Base-by-base conservation (phyloP, 495 filamentous ascomycete species). In the Penicillium taxi region DNA sequence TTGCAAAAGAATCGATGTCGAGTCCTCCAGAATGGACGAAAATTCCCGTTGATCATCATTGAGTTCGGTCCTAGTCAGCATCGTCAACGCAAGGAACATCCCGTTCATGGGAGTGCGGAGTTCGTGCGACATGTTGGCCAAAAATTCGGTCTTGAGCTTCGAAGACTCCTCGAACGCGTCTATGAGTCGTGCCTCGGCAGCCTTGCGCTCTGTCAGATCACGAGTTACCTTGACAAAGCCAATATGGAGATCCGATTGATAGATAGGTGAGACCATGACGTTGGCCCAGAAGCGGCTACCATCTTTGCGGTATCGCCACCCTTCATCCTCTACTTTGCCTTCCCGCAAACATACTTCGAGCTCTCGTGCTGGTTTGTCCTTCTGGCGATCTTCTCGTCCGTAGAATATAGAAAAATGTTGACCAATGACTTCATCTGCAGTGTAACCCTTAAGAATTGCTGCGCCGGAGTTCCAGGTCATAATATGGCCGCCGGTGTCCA, bases 101-200 rank as follows among this genome's bases (percentile, higher is more conserved):
- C 83, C 82, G 3, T 77, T 75, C 53, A 84, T 82, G 5, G 80
- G 80, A 4, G 87, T 94, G 26, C 88, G 73, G 37, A 95, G 86
- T 58, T 94, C 88, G 58, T 94, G 87, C 15, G 78, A 84, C 85
- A 94, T 94, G 60, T 84, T 85, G 20, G 80, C 81, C 13, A 85
- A 54, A 38, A 84, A 85, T 18, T 79, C 76, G 14, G 69, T 76
- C 47, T 82, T 82, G 26, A 81, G 47, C 48, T 75, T 75, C 24
- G 74, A 67, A 12, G 77, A 70, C 50, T 82, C 78, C 46, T 82
- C 77, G 51, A 77, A 81, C 4, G 77, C 78, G 5, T 72, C 53
- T 15, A 81, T 72, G 26, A 82, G 56, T 2, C 70, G 64, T 2
- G 65, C 55, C 43, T 81, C 76, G 15, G 75, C 69, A 20, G 68